Evolutionary conservation across 768 basidiomycete genomes (phyloP), one percentile per base, ranked within the genome.

Genomic region (Fomitopsis serialis): DNA sequence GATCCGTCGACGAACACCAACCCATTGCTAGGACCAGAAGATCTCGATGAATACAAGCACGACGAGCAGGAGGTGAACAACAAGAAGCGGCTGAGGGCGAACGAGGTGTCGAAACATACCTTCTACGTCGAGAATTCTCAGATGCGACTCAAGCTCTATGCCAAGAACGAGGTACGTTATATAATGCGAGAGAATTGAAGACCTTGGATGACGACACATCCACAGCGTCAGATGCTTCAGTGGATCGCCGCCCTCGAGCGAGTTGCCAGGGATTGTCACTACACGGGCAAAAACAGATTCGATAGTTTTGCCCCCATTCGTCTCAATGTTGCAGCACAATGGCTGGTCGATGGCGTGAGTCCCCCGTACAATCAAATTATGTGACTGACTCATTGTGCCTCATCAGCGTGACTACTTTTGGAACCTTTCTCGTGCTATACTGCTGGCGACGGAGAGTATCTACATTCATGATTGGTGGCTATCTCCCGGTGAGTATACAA

Each of bases 381-480:
- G n/a, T 25, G 11, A 19, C 45, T 50, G 49, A 22, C 36, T 35
- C 49, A 13, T 57, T 49, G 48, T 55, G n/a, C 15, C 9, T 35
- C 34, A 15, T 9, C 34, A 95, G 89, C 85, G 96, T 11, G 96
- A 99, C 67, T 99, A 99, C 65, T 96, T 93, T 71, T 99, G 96
- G 97, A 96, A 95, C 64, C 72, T 99, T 22, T 92, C 91, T 22
- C 81, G 92, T 37, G 96, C 96, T 0, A 86, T 99, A 45, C 75
- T 90, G 23, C 78, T 97, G 60, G 96, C 96, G 0, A 87, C 85
- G 66, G 87, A 92, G 62, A 78, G 72, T 43, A 93, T 97, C 52
- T 95, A 93, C 65, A 97, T 98, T 35, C 97, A 98, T 65, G 96
- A 96, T 69, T 98, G 96, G 96, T 98, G 96, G 97, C 73, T 94